These are phyloP conservation scores for Symbiotaphrina buchneri DNA, from an alignment of 495 filamentous ascomycete genomes.

Conservation along the genomic window DNA sequence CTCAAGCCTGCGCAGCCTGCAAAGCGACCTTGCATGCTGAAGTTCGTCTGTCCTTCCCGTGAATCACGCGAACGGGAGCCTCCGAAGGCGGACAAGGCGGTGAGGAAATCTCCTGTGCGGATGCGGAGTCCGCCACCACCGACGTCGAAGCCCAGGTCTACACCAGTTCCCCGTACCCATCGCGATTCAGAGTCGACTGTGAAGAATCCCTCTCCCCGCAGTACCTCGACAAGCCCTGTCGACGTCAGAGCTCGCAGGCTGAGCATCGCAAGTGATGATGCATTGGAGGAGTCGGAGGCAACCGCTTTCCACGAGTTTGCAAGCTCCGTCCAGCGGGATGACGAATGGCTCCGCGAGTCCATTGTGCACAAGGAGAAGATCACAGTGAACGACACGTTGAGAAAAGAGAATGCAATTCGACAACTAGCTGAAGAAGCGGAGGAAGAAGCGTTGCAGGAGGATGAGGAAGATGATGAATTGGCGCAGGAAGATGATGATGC, in stretches of 20 bases:
- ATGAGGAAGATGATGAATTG: conserved; percentile 22
- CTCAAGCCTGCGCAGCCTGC: conserved; percentile 2
- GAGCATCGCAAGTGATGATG: conserved; percentile 20
- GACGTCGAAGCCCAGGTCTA: conserved; percentile 15
- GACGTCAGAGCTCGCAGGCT: conserved; percentile 2
- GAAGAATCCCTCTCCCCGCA: conserved; percentile 7
- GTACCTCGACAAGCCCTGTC: not conserved
- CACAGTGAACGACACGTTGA: conserved; percentile 72
- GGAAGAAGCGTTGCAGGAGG: conserved; percentile 57
- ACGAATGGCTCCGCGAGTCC: conserved; percentile 64
- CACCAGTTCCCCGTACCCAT: conserved; percentile 23
- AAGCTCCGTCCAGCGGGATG: conserved; percentile 53
- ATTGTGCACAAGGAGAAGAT: conserved; percentile 39
- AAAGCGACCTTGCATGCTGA: conserved; percentile 15
- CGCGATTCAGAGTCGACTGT: conserved; percentile 26
- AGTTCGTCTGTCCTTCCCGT: conserved; percentile 17
- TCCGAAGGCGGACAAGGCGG: not conserved
- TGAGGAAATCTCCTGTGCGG: conserved; percentile 2
- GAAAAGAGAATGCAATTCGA: conserved; percentile 75
- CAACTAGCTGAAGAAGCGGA: conserved; percentile 78
- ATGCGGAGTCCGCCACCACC: conserved; percentile 14
- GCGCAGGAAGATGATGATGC: conserved; percentile 19
- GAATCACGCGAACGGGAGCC: too few species aligned
- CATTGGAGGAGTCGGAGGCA: conserved; percentile 40
- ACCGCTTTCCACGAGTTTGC: conserved; percentile 88